Base-by-base conservation (phyloP, 768 basidiomycete genomes). In the Phylloporus sp. region DNA sequence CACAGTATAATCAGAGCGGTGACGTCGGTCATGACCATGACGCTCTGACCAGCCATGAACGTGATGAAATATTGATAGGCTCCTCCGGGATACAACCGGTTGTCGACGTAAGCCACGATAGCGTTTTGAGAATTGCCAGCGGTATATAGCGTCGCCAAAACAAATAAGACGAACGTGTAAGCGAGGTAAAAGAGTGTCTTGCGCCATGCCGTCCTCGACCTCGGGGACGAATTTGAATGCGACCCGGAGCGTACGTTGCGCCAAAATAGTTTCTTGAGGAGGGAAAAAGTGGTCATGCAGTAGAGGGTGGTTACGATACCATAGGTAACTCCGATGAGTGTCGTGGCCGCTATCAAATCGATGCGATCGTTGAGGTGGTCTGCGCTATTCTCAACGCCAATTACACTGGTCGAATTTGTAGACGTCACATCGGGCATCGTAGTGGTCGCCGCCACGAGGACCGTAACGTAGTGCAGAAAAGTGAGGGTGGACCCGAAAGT, bases 91-190 rank as follows among this genome's bases (percentile, higher is more conserved):
- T 57, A 67, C 20, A 51, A 26, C 40, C 66, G 53, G 37, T 69
- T 62, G 9, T 67, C 50, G 33, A 67, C 53, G 40, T 58, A 67
- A 46, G 54, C 56, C 6, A 69, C 39, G 38, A 61, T 52, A 8
- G 68, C 54, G 8, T 56, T 55, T 35, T 57, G 60, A 29, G 63
- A 61, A 42, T 62, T 67, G 21, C 58, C 54, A 23, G 56, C 52
- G n/a, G 55, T 54, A 34, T 58, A 67, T 26, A 67, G 4, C 6
- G 62, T 62, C 32, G 42, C 61, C 9, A 66, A 39, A 21, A 60
- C 34, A 29, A 69, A 69, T 27, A 67, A 20, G 42, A 55, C 33
- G 15, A 51, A 42, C 17, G 65, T 59, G 40, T 64, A 69, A 9
- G 4, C 5, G 38, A 67, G 43, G 39, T 64, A 59, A 26, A 63